Conservation (phyloP, 768 basidiomycete species). For the Rhodotorula toruloides region DNA sequence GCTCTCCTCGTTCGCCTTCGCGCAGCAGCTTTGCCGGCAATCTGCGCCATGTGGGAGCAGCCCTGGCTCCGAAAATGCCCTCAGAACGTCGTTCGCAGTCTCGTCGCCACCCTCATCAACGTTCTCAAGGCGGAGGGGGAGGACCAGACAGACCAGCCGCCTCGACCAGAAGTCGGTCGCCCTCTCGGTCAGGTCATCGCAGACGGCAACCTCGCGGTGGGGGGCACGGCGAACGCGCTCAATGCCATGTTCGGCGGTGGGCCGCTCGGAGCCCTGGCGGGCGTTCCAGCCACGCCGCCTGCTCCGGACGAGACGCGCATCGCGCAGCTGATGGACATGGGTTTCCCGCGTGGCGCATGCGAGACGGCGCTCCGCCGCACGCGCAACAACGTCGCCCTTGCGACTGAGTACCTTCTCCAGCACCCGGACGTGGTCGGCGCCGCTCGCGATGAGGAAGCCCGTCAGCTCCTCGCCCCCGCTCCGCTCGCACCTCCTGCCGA, state of each 20-base stretch:
- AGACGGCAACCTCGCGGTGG: neutral
- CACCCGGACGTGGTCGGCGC: slow-evolving; percentile 66
- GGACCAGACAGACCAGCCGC: slow-evolving; percentile 53
- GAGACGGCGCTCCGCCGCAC: slow-evolving; percentile 76
- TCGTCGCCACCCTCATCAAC: slow-evolving; percentile 72
- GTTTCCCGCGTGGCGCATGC: slow-evolving; percentile 82
- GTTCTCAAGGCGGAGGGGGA: slow-evolving; percentile 78
- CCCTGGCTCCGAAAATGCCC: slow-evolving; percentile 72
- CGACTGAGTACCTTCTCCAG: slow-evolving; percentile 76
- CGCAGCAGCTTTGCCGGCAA: slow-evolving; percentile 60
- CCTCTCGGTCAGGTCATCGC: slow-evolving; percentile 1
- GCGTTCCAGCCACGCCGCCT: slow-evolving; percentile 39
- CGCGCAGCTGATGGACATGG: slow-evolving; percentile 87
- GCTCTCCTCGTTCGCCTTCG: slow-evolving; percentile 82
- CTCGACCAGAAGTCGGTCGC: slow-evolving; percentile 26
- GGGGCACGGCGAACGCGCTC: slow-evolving; percentile 18
- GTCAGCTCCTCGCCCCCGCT: slow-evolving; percentile 20
- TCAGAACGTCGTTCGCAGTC: slow-evolving; percentile 64
- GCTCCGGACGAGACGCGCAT: slow-evolving; percentile 73
- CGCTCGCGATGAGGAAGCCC: slow-evolving; percentile 30
- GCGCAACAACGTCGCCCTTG: slow-evolving; percentile 80
- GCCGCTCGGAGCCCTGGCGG: slow-evolving; percentile 1
- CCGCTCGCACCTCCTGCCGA: slow-evolving; percentile 17
- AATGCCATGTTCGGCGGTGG: slow-evolving; percentile 13
- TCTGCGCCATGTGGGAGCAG: slow-evolving; percentile 71